Evolutionary conservation across 2,329 filamentous ascomycete genomes (phyloP).

Genomic region (Aspergillus pseudoglaucus): DNA sequence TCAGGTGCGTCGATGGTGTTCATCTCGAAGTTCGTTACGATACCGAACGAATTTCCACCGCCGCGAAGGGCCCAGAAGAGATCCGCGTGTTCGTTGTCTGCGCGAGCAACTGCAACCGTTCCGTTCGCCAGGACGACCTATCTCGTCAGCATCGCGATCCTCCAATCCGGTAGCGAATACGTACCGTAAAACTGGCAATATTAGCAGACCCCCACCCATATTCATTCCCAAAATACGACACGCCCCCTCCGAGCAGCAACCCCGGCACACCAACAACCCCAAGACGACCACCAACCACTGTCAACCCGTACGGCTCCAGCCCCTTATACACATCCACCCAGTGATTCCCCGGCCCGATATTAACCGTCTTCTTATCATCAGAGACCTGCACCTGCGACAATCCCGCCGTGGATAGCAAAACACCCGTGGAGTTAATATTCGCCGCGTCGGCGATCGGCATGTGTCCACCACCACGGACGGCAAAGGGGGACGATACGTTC

Average conservation of each 20-base stretch:
- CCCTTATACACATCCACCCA: background rate
- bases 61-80: conserved; percentile 17
- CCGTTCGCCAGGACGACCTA: conserved; percentile 2
- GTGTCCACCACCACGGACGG: background rate
- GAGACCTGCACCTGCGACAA: background rate
- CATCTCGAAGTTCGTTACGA: background rate
- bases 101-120: conserved; percentile 11
- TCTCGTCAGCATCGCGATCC: background rate
- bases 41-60: conserved; percentile 6
- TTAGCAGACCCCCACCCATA: background rate
- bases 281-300: background rate
- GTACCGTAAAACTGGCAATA: background rate
- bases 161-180: background rate
- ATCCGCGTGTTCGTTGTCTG: conserved; percentile 10
- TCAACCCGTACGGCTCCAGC: background rate
- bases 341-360: background rate
- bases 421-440: background rate
- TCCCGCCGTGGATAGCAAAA: background rate
- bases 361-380: background rate
- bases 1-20: background rate
- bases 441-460: background rate
- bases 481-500: background rate
- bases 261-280: background rate
- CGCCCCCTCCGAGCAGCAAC: background rate
- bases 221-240: conserved; percentile 1